A percentile compares a stretch with the other conserved stretches of the same genome.
phyloP scores from a whole-genome alignment of 1,139 yeast genomes.

The Kazachstania sp. region DNA sequence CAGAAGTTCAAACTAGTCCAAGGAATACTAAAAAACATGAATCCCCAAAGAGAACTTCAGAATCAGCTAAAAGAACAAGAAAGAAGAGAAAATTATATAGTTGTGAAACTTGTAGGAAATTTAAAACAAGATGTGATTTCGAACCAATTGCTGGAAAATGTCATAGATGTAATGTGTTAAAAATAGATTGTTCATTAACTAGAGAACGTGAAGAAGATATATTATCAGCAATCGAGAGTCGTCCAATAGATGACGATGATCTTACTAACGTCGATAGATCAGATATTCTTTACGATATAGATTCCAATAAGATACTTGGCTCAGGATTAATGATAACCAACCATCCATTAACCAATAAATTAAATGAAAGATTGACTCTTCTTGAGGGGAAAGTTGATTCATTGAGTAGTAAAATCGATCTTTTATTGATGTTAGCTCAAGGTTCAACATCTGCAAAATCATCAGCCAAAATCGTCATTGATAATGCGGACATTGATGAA shows the following conservation, averaged over 20 bases:
- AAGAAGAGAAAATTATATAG: conserved; percentile 41
- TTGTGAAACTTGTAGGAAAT: conserved; percentile 43
- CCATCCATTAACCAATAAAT: conserved; percentile 6
- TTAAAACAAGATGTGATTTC: conserved; percentile 47
- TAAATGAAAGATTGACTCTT: conserved; percentile 11
- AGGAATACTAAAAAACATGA: too few species aligned
- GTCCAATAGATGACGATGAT: neutral
- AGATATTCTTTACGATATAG: neutral
- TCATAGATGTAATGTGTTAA: conserved; percentile 40
- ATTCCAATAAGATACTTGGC: neutral
- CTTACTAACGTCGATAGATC: neutral
- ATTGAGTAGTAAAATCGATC: conserved; percentile 23
- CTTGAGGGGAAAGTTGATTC: conserved; percentile 17
- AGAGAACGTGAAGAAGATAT: conserved; percentile 18
- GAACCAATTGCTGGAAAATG: conserved; percentile 37
- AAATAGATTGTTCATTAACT: conserved; percentile 40
- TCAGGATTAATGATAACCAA: neutral
- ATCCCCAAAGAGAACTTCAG: neutral
- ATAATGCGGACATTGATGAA: neutral
- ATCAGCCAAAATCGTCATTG: neutral
- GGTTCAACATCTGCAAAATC: conserved; percentile 9
- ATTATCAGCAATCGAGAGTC: conserved; percentile 7
- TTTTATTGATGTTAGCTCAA: conserved; percentile 29
- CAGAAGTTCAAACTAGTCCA: too few species aligned
- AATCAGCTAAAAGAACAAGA: conserved; percentile 19